Percentiles rank a stretch among this genome's conserved stretches.
Conservation (phyloP, 106 monocot genomes). For the Acorus calamus region DNA sequence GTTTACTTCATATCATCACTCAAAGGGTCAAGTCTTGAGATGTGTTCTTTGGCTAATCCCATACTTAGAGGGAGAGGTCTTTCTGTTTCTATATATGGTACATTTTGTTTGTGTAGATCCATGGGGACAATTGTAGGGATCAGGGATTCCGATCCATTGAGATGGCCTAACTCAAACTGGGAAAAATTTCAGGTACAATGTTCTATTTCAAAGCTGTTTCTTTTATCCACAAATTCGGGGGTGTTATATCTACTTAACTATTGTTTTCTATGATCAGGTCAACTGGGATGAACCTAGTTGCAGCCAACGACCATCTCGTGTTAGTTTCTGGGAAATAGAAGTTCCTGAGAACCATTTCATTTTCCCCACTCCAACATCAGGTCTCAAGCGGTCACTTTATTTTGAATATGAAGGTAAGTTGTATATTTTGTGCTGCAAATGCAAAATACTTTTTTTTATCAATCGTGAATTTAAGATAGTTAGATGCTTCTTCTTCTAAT, state of each 20-base stretch:
- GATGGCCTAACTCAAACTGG: slow-evolving; percentile 98
- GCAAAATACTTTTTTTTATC: too few relatives aligned
- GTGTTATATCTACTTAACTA: not conserved
- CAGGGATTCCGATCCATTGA: slow-evolving; percentile 70
- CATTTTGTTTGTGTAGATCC: slow-evolving; percentile 33
- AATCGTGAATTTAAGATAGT: too few relatives aligned
- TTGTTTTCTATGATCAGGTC: slow-evolving; percentile 40
- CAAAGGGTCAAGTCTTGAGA: too few relatives aligned
- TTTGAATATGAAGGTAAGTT: slow-evolving; percentile 39
- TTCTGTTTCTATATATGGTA: not conserved
- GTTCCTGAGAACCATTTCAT: slow-evolving; percentile 68
- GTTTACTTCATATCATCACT: too few relatives aligned
- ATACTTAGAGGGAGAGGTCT: too few relatives aligned
- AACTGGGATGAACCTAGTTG: slow-evolving; percentile 94
- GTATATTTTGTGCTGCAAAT: not conserved
- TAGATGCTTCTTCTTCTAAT: too few relatives aligned
- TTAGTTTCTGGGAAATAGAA: slow-evolving; percentile 91
- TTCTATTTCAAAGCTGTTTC: not conserved
- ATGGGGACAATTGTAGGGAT: slow-evolving; percentile 76
- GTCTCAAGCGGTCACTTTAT: slow-evolving; percentile 53
- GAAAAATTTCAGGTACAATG: slow-evolving; percentile 69
- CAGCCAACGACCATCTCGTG: slow-evolving; percentile 71
- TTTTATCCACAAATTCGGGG: not conserved
- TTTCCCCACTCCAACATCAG: slow-evolving; percentile 32
- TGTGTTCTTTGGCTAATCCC: too few relatives aligned